Evolutionary conservation across 208 protist genomes (phyloP), one percentile per base, ranked within the genome.

Genomic region (Vickermania ingenoplastis): DNA sequence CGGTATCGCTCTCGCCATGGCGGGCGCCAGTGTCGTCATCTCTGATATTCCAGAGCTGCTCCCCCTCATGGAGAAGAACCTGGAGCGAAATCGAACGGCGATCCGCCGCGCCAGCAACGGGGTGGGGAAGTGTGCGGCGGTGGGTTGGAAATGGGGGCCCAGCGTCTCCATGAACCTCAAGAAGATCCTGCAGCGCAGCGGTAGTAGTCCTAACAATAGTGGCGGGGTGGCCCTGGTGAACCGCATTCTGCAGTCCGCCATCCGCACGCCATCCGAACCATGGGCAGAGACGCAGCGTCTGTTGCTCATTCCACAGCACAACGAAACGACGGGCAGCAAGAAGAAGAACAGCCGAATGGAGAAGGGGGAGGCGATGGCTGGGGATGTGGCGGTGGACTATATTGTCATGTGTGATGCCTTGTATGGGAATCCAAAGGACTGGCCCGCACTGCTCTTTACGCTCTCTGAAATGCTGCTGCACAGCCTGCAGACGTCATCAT

Each of bases 1-100:
- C n/a, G 89, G 89, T 21, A 92, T 95, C 57, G 85, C 85, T 0
- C 79, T 95, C 28, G 86, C 89, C 26, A 86, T 89, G 83, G 81
- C 60, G 7, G 83, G 83, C 0, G 85, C 85, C 11, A 66, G 58
- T 22, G 80, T 90, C 11, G 65, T 65, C 7, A 75, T 92, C 27
- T 92, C 83, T 2, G 89, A 95, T 70, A 31, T 95, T 48, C 89
- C 87, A 62, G 85, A 92, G 61, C 77, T 95, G 22, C 31, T 93
- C 28, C 86, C 89, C 41, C 70, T 95, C 13, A 89, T 95, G 79
- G 49, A 71, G 31, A 61, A 85, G 51, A 95, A 95, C 63, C 73
- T 84, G 31, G 36, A 56, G 26, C 65, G 86, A 11, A 95, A 95
- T 51, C 58, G 23, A 7, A 31, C 7, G 21, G 66, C 60, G 2